A percentile compares a stretch with the other conserved stretches of the same genome.
These are phyloP conservation scores for Cladosporium velox DNA, from an alignment of 2,329 filamentous ascomycete genomes.

Conservation along the genomic window DNA sequence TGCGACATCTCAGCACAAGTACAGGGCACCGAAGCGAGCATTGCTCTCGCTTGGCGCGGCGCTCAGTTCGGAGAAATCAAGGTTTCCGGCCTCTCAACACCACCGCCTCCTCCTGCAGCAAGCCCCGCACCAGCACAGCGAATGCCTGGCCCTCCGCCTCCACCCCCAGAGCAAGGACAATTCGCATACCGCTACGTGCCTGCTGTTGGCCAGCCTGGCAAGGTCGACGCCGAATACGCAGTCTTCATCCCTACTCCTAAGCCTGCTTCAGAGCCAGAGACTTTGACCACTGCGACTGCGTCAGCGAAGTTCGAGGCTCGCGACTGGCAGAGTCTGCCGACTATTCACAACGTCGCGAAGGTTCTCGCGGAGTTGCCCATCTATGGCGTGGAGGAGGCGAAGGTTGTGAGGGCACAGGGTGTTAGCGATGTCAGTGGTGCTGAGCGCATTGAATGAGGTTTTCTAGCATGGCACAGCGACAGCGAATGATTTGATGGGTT, in stretches of 20 bases:
- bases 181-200: conserved; percentile 62
- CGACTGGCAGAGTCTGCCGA: conserved; percentile 60
- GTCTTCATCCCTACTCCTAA: conserved; percentile 44
- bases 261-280: conserved; percentile 32
- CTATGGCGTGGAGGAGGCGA: conserved; percentile 58
- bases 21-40: conserved; percentile 22
- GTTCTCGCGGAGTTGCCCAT: conserved; percentile 58
- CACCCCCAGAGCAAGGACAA: conserved; percentile 48
- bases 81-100: conserved; percentile 30
- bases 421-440: conserved; percentile 51
- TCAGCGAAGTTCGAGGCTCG: conserved; percentile 51
- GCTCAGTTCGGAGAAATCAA: conserved; percentile 38
- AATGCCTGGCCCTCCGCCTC: conserved; percentile 24
- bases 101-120: background rate
- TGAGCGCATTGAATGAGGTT: background rate
- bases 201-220: conserved; percentile 52
- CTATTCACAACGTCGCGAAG: conserved; percentile 59
- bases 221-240: conserved; percentile 58
- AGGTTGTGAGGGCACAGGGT: conserved; percentile 57
- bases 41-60: conserved; percentile 39
- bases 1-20: conserved; percentile 27
- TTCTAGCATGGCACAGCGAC: background rate
- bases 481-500: background rate
- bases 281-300: conserved; percentile 45
- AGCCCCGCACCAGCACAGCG: conserved; percentile 12